Conservation (phyloP, 805 yeast genomes). For the Naumovozyma baii region DNA sequence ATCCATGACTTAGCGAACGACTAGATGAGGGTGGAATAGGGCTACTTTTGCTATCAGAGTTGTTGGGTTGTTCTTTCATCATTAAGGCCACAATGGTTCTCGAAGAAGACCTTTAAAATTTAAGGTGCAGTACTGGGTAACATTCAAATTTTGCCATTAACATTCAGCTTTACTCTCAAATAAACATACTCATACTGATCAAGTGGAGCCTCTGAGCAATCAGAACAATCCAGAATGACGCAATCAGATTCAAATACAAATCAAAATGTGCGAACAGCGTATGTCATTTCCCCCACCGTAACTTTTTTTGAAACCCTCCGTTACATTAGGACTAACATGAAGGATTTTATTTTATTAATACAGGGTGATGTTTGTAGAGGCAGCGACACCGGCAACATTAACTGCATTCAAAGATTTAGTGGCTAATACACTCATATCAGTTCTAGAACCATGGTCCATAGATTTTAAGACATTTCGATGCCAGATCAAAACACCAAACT, state of each 20-base stretch:
- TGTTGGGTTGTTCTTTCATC: too few species aligned
- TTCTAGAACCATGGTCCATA: constrained; percentile 24
- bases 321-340: constrained; percentile 2
- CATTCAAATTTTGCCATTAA: too few species aligned
- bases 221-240: too few species aligned
- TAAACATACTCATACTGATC: too few species aligned
- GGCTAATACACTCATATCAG: constrained; percentile 16
- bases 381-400: constrained; percentile 26
- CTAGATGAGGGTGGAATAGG: too few species aligned
- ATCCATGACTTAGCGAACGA: constrained; percentile 52
- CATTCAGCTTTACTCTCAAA: too few species aligned
- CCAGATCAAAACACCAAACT: constrained; percentile 14
- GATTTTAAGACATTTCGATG: constrained; percentile 26
- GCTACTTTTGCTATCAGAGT: too few species aligned
- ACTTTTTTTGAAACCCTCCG: neutral
- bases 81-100: too few species aligned
- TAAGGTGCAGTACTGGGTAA: too few species aligned
- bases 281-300: constrained; percentile 7
- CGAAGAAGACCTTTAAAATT: too few species aligned
- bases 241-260: too few species aligned
- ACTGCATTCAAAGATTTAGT: constrained; percentile 25
- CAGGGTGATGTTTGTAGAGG: constrained; percentile 27
- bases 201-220: too few species aligned
- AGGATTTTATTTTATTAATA: neutral
- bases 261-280: constrained; percentile 15